Conservation (phyloP, 2,329 filamentous ascomycete genomes). For the Myriosclerotinia scirpicola region DNA sequence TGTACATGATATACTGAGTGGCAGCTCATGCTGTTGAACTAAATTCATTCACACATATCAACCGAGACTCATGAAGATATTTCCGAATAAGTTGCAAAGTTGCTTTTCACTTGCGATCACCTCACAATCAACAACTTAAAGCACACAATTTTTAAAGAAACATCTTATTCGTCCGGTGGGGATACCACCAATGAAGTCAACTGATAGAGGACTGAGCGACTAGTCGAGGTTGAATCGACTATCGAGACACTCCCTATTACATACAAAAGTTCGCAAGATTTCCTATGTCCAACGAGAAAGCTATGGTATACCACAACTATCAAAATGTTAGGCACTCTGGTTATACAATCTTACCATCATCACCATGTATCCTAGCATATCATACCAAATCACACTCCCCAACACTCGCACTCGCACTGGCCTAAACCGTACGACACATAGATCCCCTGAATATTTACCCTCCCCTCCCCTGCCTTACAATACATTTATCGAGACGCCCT, state of each 20-base stretch:
- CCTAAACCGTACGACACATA: neutral
- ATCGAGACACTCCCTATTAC: neutral
- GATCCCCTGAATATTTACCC: neutral
- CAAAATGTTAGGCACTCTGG: neutral
- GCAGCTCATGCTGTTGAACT: neutral
- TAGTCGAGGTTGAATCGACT: neutral
- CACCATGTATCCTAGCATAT: slow-evolving; percentile 4
- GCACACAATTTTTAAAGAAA: neutral
- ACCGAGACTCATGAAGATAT: neutral
- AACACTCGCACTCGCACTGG: neutral
- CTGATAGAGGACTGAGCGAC: too few relatives aligned
- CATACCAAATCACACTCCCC: slow-evolving; percentile 3
- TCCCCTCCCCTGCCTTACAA: neutral
- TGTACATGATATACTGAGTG: neutral
- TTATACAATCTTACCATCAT: neutral
- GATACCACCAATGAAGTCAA: neutral
- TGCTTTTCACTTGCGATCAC: slow-evolving; percentile 3
- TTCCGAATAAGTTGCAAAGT: neutral
- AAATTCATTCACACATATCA: neutral
- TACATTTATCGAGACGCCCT: neutral
- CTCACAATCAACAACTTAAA: neutral
- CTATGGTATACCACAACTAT: neutral
- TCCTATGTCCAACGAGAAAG: neutral
- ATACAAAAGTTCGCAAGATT: slow-evolving; percentile 2
- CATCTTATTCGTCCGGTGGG: neutral